Conservation (phyloP, 345 rosid genomes). For the Populus simonii region DNA sequence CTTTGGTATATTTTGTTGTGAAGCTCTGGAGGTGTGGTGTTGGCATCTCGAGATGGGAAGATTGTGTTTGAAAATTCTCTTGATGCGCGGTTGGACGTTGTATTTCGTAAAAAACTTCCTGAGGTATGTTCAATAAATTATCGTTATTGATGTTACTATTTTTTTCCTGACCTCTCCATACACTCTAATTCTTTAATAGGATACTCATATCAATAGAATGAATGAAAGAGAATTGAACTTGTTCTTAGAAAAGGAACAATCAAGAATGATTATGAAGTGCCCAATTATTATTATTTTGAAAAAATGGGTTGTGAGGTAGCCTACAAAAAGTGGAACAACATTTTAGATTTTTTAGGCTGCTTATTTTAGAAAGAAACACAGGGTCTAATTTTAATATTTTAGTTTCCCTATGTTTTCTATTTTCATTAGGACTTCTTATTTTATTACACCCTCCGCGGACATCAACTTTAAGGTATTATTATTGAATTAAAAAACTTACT, state of each 20-base stretch:
- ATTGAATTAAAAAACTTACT: background rate
- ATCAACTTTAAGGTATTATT: background rate
- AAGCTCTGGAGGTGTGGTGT: constrained; percentile 95
- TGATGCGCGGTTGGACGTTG: constrained; percentile 92
- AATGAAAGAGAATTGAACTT: background rate
- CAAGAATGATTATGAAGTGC: background rate
- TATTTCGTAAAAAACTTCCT: constrained; percentile 83
- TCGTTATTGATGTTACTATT: background rate
- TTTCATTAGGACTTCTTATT: background rate
- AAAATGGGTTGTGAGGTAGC: background rate
- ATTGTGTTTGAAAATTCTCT: constrained; percentile 92
- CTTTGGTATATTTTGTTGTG: too few species aligned
- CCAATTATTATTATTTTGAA: background rate
- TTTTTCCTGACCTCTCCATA: background rate
- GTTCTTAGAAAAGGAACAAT: background rate
- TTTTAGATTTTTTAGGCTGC: too few species aligned
- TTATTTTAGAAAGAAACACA: background rate
- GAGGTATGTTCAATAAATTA: constrained; percentile 43
- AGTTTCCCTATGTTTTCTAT: background rate
- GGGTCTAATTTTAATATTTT: background rate
- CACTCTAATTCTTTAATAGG: background rate
- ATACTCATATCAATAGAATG: background rate
- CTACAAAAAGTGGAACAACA: background rate
- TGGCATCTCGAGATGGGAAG: constrained; percentile 96
- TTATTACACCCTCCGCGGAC: background rate